A percentile compares a stretch with the other conserved stretches of the same genome.
Conservation (phyloP, 75 land plant genomes). For the Cryptomeria japonica region DNA sequence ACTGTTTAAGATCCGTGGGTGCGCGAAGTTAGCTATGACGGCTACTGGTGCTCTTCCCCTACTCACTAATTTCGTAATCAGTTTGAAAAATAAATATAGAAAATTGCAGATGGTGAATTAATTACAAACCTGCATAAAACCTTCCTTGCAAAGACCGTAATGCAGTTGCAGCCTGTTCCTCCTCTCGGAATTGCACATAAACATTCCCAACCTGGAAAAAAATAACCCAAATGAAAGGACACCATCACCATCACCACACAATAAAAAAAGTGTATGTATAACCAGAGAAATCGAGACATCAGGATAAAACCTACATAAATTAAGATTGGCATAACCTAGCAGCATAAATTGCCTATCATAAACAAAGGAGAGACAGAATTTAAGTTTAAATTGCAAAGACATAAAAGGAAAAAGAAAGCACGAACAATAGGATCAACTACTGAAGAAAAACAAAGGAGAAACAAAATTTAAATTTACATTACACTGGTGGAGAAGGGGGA, state of each 20-base stretch:
- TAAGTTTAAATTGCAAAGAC: background rate
- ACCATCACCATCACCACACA: background rate
- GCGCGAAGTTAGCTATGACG: too few relatives aligned
- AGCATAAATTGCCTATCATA: background rate
- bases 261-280: background rate
- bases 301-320: background rate
- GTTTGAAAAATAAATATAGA: background rate
- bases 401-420: background rate
- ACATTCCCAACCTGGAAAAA: conserved; percentile 48
- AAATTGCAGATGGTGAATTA: background rate
- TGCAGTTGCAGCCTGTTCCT: conserved; percentile 55
- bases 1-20: too few relatives aligned
- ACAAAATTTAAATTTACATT: background rate
- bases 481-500: background rate
- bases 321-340: background rate
- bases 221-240: background rate
- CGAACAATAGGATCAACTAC: background rate
- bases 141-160: conserved; percentile 40
- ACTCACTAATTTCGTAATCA: background rate
- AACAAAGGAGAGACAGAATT: background rate
- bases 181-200: conserved; percentile 60
- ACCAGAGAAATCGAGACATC: background rate
- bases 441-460: background rate
- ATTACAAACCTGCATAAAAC: conserved; percentile 48
- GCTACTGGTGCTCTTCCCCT: too few relatives aligned